A percentile compares a stretch with the other conserved stretches of the same genome.
phyloP scores from a whole-genome alignment of 108 stramenopile genomes.

The Parietichytrium sp. region DNA sequence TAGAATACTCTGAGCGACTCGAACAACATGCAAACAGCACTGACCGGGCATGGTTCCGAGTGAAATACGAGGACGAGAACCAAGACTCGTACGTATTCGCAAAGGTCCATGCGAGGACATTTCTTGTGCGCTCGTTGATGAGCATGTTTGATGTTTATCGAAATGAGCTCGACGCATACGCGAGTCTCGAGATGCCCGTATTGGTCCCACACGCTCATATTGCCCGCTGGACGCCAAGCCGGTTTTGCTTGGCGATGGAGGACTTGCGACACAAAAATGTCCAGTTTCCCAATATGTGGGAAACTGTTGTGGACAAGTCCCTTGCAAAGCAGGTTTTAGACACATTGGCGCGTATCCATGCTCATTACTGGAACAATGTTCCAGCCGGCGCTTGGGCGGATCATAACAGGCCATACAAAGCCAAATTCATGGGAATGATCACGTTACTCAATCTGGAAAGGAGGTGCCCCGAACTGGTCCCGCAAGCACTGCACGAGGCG shows the following conservation, averaged over 20 bases:
- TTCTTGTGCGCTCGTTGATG: neutral
- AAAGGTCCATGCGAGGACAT: neutral
- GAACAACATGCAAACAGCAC: neutral
- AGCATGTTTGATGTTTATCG: neutral
- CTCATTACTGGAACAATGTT: neutral
- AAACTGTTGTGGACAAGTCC: neutral
- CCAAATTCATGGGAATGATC: neutral
- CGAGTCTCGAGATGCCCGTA: neutral
- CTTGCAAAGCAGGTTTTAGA: neutral
- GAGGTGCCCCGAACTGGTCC: neutral
- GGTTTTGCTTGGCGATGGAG: neutral
- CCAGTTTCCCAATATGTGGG: neutral
- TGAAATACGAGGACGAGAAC: neutral
- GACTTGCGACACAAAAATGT: neutral
- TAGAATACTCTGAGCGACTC: neutral
- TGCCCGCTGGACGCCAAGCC: neutral
- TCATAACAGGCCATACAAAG: neutral
- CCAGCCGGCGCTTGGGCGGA: neutral
- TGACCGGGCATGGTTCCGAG: neutral
- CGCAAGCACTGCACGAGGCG: neutral
- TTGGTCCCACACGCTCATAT: neutral
- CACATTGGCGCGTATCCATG: neutral
- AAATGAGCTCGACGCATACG: neutral
- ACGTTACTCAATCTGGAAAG: neutral
- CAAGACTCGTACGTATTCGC: neutral